Evolutionary conservation across 176 grass and related monocot genomes (phyloP).

Genomic region (Tillandsia fasciculata): DNA sequence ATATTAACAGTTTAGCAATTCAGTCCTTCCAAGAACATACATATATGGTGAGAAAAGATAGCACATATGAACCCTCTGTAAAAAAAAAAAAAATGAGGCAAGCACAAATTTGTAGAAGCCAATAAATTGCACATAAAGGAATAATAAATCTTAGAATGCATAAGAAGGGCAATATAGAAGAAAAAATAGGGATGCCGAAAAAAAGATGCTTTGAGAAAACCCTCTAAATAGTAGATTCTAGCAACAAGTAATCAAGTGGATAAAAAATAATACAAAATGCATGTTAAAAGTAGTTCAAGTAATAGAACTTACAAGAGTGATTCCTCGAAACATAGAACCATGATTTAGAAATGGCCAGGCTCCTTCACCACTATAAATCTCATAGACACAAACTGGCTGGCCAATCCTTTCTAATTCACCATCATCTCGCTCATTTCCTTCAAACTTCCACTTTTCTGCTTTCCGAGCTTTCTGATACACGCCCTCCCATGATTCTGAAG

Average conservation of each 20-base stretch:
- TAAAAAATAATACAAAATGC: conserved; percentile 5
- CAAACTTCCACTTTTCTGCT: conserved; percentile 72
- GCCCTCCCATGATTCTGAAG: conserved; percentile 82
- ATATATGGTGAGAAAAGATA: no score
- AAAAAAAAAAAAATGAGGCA: no score
- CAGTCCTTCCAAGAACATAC: no score
- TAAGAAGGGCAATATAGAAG: neutral
- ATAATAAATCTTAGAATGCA: neutral
- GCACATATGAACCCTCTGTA: no score
- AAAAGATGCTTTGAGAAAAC: neutral
- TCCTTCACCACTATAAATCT: conserved; percentile 77
- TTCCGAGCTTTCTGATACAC: conserved; percentile 75
- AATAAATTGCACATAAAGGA: neutral
- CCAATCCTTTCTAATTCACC: conserved; percentile 88
- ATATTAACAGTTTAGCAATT: no score
- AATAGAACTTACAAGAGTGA: conserved; percentile 62
- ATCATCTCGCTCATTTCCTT: conserved; percentile 84
- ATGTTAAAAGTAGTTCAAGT: neutral
- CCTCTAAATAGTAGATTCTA: conserved; percentile 3
- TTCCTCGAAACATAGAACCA: conserved; percentile 86
- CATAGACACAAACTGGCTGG: conserved; percentile 76
- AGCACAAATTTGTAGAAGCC: neutral
- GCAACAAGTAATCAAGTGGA: conserved; percentile 4
- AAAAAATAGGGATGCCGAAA: neutral
- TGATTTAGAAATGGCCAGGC: conserved; percentile 81